A percentile compares a stretch with the other conserved stretches of the same genome.
Conservation (phyloP, 2,329 filamentous ascomycete species). For the Stromatinia cepivora region DNA sequence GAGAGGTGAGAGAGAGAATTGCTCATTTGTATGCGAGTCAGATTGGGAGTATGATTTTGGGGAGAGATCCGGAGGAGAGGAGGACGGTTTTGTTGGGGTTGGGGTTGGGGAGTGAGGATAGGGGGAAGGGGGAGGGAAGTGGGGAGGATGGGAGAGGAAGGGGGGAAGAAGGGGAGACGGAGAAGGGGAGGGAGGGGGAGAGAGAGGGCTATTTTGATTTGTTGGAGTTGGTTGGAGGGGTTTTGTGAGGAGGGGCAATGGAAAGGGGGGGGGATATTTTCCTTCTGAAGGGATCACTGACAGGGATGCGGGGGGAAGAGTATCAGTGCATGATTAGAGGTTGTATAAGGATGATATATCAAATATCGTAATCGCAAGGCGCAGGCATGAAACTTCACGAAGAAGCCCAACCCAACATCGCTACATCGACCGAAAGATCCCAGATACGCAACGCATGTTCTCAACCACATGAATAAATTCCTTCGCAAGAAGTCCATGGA, state of each 20-base stretch:
- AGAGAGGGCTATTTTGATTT: slow-evolving; percentile 64
- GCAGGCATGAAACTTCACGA: background rate
- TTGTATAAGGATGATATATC: too few relatives aligned
- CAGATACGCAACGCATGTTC: background rate
- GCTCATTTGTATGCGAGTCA: slow-evolving; percentile 89
- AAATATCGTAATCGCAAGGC: background rate
- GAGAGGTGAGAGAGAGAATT: slow-evolving; percentile 74
- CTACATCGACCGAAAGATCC: background rate
- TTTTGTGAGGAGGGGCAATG: slow-evolving; percentile 40
- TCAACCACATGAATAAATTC: background rate
- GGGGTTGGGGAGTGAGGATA: slow-evolving; percentile 59
- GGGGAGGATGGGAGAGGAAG: slow-evolving; percentile 55
- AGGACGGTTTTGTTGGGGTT: slow-evolving; percentile 63
- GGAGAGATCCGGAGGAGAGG: slow-evolving; percentile 65
- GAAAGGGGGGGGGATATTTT: too few relatives aligned
- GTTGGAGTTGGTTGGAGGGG: slow-evolving; percentile 60
- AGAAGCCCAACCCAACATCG: background rate
- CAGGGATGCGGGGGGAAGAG: background rate
- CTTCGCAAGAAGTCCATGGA: background rate
- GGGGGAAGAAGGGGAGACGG: slow-evolving; percentile 45
- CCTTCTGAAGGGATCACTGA: background rate
- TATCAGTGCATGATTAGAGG: background rate
- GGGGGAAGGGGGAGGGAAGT: slow-evolving; percentile 39
- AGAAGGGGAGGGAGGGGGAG: slow-evolving; percentile 41
- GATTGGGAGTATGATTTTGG: slow-evolving; percentile 76